phyloP scores from a whole-genome alignment of 2,329 filamentous ascomycete genomes.

The Fusarium circinatum region DNA sequence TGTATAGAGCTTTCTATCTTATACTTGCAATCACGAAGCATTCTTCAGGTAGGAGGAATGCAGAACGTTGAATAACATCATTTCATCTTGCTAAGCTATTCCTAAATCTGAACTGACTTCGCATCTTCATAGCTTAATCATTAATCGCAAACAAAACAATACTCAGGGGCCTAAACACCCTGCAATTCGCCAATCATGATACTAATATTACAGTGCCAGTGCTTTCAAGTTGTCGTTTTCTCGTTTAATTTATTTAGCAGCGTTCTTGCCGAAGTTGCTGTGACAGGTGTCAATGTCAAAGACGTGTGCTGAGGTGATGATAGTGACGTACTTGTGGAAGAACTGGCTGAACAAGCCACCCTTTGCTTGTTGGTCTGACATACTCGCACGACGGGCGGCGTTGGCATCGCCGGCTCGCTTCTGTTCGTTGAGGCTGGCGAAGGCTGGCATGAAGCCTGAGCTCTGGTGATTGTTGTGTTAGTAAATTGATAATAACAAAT shows the following conservation, averaged over 20 bases:
- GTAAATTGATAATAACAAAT: not conserved
- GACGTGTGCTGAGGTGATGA: not conserved
- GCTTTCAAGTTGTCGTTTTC: not conserved
- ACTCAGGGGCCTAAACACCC: not conserved
- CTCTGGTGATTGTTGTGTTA: conserved; percentile 46
- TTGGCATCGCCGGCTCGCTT: conserved; percentile 60
- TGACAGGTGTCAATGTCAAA: not conserved
- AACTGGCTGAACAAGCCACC: conserved; percentile 63
- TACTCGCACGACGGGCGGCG: conserved; percentile 62
- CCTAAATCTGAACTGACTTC: conserved; percentile 21
- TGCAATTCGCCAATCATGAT: not conserved
- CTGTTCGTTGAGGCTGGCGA: conserved; percentile 62
- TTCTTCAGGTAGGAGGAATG: not conserved
- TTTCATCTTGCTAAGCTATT: conserved; percentile 16
- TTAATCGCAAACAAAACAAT: not conserved
- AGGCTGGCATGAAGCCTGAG: conserved; percentile 59
- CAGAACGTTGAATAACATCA: not conserved
- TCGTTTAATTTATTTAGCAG: conserved; percentile 40
- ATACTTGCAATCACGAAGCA: not conserved
- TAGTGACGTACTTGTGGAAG: conserved; percentile 64
- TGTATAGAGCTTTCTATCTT: not conserved
- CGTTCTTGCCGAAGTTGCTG: conserved; percentile 50
- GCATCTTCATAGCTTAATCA: conserved; percentile 8
- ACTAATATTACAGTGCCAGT: conserved; percentile 13
- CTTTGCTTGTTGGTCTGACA: conserved; percentile 63